Evolutionary conservation across 345 rosid species (phyloP).

Genomic region (Syzygium grande): DNA sequence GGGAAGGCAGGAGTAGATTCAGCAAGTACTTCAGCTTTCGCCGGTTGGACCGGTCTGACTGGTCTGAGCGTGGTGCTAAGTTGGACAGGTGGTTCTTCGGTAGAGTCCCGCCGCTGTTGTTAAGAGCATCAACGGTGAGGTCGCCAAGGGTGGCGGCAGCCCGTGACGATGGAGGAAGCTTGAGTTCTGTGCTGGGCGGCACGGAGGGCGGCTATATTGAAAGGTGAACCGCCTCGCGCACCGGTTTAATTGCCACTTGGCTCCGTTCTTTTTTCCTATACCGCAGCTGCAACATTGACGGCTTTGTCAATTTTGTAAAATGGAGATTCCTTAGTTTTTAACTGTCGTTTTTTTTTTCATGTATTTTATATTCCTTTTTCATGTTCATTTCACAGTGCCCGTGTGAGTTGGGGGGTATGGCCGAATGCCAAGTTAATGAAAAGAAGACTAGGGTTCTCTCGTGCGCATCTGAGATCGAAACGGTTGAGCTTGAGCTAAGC

Average conservation of each 20-base stretch:
- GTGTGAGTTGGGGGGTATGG: too few species aligned
- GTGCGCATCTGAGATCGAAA: too few species aligned
- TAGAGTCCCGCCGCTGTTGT: constrained; percentile 27
- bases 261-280: background rate
- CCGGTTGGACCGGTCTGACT: constrained; percentile 17
- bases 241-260: constrained; percentile 21
- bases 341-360: background rate
- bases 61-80: constrained; percentile 8
- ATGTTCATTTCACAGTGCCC: too few species aligned
- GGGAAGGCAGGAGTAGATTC: constrained; percentile 30
- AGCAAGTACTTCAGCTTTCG: constrained; percentile 6
- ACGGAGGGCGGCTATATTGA: background rate
- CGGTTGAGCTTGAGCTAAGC: too few species aligned
- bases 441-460: too few species aligned
- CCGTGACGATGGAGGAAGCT: constrained; percentile 12
- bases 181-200: constrained; percentile 13
- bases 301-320: background rate
- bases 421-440: too few species aligned
- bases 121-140: constrained; percentile 32
- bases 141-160: constrained; percentile 22
- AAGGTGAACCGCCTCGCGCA: constrained; percentile 11
- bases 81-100: constrained; percentile 26
- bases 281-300: background rate
- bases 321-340: background rate
- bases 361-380: background rate